phyloP scores from a whole-genome alignment of 345 rosid species.

The Populus pruinosa region DNA sequence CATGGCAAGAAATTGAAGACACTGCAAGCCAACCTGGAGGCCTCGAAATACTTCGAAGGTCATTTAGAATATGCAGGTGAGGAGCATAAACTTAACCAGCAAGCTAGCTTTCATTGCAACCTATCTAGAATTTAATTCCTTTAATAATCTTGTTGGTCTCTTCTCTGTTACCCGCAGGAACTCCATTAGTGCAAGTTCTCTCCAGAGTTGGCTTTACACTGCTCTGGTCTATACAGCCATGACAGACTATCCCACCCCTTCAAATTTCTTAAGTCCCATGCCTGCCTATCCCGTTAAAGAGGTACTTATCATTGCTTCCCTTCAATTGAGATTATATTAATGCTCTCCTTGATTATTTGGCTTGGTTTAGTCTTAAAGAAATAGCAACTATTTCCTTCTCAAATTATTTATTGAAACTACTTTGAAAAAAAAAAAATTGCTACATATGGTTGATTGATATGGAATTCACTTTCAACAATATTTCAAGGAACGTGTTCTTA shows the following conservation, averaged over 20 bases:
- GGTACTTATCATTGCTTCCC: constrained; percentile 19
- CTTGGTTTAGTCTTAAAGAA: background rate
- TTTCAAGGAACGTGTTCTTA: too few species aligned
- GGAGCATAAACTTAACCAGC: background rate
- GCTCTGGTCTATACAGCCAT: constrained; percentile 54
- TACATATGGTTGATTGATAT: too few species aligned
- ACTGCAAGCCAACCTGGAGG: constrained; percentile 31
- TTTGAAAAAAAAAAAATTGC: too few species aligned
- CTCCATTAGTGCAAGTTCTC: constrained; percentile 10
- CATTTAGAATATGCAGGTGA: constrained; percentile 55
- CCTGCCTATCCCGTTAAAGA: constrained; percentile 57
- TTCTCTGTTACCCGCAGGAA: constrained; percentile 28
- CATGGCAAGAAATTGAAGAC: constrained; percentile 43
- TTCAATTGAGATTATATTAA: background rate
- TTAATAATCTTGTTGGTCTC: too few species aligned
- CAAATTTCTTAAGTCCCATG: constrained; percentile 47
- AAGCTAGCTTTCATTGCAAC: background rate
- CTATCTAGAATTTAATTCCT: background rate
- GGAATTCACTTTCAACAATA: too few species aligned
- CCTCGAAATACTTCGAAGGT: constrained; percentile 31
- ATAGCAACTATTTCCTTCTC: too few species aligned
- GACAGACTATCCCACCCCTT: constrained; percentile 65
- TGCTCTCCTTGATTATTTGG: background rate
- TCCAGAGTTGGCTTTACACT: constrained; percentile 32
- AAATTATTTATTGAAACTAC: too few species aligned